These are phyloP conservation scores for Coemansia sp. DNA, from an alignment of 192 early-diverging fungal genomes.

Conservation along the genomic window DNA sequence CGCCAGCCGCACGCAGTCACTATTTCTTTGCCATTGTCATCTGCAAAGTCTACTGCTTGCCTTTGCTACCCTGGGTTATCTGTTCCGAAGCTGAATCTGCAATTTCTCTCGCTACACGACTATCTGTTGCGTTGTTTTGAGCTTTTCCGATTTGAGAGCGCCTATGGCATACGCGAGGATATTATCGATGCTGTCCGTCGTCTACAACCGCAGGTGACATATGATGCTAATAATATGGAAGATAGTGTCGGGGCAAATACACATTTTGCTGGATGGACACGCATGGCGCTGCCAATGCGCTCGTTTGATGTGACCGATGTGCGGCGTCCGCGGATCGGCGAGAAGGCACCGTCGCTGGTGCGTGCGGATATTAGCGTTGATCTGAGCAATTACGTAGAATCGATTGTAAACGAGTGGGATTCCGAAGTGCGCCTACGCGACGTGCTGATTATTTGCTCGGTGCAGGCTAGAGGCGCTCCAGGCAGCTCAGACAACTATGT, in stretches of 20 bases:
- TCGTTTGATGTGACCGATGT: slow-evolving; percentile 72
- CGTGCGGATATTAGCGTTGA: slow-evolving; percentile 78
- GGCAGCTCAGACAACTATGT: no score
- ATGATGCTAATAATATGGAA: slow-evolving; percentile 6
- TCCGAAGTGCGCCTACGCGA: slow-evolving; percentile 72
- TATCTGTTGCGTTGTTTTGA: slow-evolving; percentile 85
- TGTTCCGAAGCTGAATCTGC: slow-evolving; percentile 88
- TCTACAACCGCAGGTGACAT: slow-evolving; percentile 63
- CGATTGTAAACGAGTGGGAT: slow-evolving; percentile 87
- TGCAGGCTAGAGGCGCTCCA: slow-evolving; percentile 25
- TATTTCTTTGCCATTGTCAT: slow-evolving; percentile 2
- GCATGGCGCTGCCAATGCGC: slow-evolving; percentile 81
- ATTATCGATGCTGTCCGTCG: slow-evolving; percentile 85
- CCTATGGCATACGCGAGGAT: slow-evolving; percentile 82
- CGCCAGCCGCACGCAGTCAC: slow-evolving; percentile 50
- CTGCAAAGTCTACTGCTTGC: not conserved
- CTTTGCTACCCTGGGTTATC: slow-evolving; percentile 42
- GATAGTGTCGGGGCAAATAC: not conserved
- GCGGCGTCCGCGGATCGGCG: slow-evolving; percentile 36
- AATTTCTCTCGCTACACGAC: slow-evolving; percentile 91
- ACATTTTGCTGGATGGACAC: slow-evolving; percentile 85
- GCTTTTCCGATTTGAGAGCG: slow-evolving; percentile 79
- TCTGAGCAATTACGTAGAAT: slow-evolving; percentile 65
- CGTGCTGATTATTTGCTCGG: slow-evolving; percentile 81
- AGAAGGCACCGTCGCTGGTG: slow-evolving; percentile 69